These are phyloP conservation scores for Beauveria rudraprayagi DNA, from an alignment of 2,329 filamentous ascomycete species.

Conservation along the genomic window DNA sequence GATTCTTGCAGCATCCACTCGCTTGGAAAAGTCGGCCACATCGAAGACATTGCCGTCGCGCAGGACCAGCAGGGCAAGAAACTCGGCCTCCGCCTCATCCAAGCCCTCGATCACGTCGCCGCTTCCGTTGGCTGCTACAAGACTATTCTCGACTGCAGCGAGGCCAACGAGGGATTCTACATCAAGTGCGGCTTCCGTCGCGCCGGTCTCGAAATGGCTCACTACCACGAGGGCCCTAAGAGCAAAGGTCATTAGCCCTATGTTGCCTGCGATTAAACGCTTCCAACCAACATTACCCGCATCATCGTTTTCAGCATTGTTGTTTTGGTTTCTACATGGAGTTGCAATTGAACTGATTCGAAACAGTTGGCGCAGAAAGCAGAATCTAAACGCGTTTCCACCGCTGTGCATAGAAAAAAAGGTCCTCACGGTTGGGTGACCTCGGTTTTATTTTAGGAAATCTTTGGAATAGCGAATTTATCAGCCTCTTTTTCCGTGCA, in stretches of 20 bases:
- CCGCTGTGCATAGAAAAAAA: neutral
- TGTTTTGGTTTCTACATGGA: neutral
- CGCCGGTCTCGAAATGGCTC: slow-evolving; percentile 91
- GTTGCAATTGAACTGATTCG: slow-evolving; percentile 1
- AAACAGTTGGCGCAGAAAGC: slow-evolving; percentile 1
- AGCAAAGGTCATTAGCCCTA: slow-evolving; percentile 27
- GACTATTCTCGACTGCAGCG: slow-evolving; percentile 93
- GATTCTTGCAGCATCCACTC: slow-evolving; percentile 57
- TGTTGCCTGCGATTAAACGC: neutral
- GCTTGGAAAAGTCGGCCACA: slow-evolving; percentile 81
- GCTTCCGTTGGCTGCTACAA: slow-evolving; percentile 91
- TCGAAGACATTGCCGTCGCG: slow-evolving; percentile 93
- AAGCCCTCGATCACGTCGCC: slow-evolving; percentile 84
- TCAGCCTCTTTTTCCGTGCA: neutral
- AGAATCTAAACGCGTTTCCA: neutral
- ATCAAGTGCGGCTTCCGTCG: slow-evolving; percentile 93
- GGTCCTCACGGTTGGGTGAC: neutral
- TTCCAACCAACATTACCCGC: neutral
- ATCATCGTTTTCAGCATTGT: neutral
- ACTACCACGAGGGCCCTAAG: slow-evolving; percentile 68
- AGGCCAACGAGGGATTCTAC: slow-evolving; percentile 95
- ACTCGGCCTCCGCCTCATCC: slow-evolving; percentile 83
- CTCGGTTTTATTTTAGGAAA: neutral
- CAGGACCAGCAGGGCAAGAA: slow-evolving; percentile 98
- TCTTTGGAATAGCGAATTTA: slow-evolving; percentile 2